A percentile compares a stretch with the other conserved stretches of the same genome.
Conservation (phyloP, 2,329 filamentous ascomycete species). For the Aspergillus quadrilineatus region DNA sequence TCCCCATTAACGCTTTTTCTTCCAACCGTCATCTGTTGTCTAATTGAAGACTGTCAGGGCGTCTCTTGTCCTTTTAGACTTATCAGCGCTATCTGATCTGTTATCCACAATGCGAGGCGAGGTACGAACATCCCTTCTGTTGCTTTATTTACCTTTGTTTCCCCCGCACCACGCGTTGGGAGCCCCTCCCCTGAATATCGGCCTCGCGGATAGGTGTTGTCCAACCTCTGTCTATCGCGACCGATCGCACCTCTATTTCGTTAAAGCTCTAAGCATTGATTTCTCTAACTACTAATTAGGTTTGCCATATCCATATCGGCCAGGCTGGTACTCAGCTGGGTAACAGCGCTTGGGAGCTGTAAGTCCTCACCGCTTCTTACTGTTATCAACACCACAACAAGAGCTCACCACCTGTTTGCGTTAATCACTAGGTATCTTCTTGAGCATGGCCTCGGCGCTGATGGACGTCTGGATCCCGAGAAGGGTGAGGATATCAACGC, state of each 20-base stretch:
- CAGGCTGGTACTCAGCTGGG: slow-evolving; percentile 68
- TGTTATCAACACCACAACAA: not conserved
- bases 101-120: slow-evolving; percentile 38
- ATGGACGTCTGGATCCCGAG: slow-evolving; percentile 59
- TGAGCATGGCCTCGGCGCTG: slow-evolving; percentile 63
- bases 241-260: not conserved
- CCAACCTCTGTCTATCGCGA: not conserved
- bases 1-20: not conserved
- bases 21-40: not conserved
- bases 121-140: slow-evolving; percentile 23
- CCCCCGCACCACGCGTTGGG: slow-evolving; percentile 20
- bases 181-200: slow-evolving; percentile 21
- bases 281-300: slow-evolving; percentile 40
- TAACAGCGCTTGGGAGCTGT: slow-evolving; percentile 70
- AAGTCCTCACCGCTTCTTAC: slow-evolving; percentile 42
- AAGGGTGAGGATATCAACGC: slow-evolving; percentile 53
- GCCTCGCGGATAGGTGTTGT: not conserved
- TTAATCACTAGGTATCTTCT: slow-evolving; percentile 57
- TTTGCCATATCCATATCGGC: slow-evolving; percentile 67
- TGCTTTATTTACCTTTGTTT: slow-evolving; percentile 21
- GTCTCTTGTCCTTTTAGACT: not conserved
- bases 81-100: not conserved
- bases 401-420: not conserved
- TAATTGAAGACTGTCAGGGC: not conserved
- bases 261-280: not conserved